phyloP scores from a whole-genome alignment of 23 red algal genomes.

The Gracilariopsis chorda region DNA sequence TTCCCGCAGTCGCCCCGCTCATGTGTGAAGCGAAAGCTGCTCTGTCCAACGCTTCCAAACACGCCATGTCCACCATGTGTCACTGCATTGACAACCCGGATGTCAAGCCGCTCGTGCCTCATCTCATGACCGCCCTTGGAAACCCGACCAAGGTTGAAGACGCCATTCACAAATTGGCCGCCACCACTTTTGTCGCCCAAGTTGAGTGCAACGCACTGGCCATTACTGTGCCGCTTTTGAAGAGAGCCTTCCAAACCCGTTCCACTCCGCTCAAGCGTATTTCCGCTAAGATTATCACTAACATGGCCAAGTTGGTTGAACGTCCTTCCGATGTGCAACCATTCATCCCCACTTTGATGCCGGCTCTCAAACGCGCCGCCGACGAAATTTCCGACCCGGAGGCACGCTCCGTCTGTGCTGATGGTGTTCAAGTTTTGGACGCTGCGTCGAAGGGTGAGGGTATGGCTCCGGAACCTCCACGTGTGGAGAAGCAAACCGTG shows the following conservation, averaged over 20 bases:
- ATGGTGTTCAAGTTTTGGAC: conserved; percentile 67
- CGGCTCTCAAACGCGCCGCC: conserved; percentile 74
- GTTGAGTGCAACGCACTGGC: conserved; percentile 84
- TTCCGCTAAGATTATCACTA: conserved; percentile 81
- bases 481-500: conserved; percentile 33
- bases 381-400: conserved; percentile 89
- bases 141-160: conserved; percentile 72
- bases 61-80: conserved; percentile 66
- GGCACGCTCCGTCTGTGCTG: conserved; percentile 70
- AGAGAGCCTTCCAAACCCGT: conserved; percentile 80
- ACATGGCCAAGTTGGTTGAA: conserved; percentile 94
- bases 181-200: conserved; percentile 81
- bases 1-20: conserved; percentile 63
- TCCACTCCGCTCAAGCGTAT: conserved; percentile 81
- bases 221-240: conserved; percentile 78
- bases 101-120: conserved; percentile 75
- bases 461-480: conserved; percentile 67
- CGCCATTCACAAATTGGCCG: conserved; percentile 74
- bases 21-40: conserved; percentile 77
- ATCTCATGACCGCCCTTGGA: conserved; percentile 67
- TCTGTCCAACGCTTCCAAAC: conserved; percentile 29
- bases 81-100: conserved; percentile 79
- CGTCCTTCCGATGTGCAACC: conserved; percentile 64
- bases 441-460: conserved; percentile 70
- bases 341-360: conserved; percentile 84